A percentile compares a stretch with the other conserved stretches of the same genome.
Conservation (phyloP, 2,329 filamentous ascomycete species). For the Fusarium veterinarium region DNA sequence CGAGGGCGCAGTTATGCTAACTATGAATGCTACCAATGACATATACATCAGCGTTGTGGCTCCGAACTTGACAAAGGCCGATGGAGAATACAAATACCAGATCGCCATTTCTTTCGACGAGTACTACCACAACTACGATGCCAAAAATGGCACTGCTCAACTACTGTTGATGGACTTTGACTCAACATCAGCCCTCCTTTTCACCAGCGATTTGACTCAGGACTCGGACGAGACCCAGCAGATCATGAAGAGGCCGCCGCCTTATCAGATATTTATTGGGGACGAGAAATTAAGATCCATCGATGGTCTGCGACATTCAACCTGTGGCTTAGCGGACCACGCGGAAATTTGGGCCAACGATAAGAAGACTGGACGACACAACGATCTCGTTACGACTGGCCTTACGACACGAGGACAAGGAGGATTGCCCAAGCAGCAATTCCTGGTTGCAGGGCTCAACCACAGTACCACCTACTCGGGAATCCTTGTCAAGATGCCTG, state of each 20-base stretch:
- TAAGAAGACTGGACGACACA: constrained; percentile 59
- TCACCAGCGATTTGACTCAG: constrained; percentile 78
- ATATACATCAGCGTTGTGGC: constrained; percentile 83
- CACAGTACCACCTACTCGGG: constrained; percentile 77
- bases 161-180: constrained; percentile 89
- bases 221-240: constrained; percentile 66
- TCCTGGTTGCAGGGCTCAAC: constrained; percentile 83
- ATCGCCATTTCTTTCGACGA: constrained; percentile 84
- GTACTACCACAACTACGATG: constrained; percentile 75
- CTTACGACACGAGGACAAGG: constrained; percentile 77
- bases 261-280: constrained; percentile 83
- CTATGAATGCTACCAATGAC: constrained; percentile 70
- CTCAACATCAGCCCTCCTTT: constrained; percentile 79
- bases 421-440: constrained; percentile 84
- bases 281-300: constrained; percentile 69
- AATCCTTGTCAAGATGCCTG: constrained; percentile 73
- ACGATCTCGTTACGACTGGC: constrained; percentile 63
- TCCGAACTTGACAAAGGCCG: constrained; percentile 71
- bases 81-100: constrained; percentile 80
- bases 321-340: constrained; percentile 77
- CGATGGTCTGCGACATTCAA: constrained; percentile 80
- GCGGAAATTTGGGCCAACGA: constrained; percentile 70
- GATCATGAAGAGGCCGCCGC: constrained; percentile 63
- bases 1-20: constrained; percentile 76
- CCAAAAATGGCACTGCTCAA: constrained; percentile 56